Percentiles rank a stretch among this genome's conserved stretches.
phyloP scores from a whole-genome alignment of 202 grass and related monocot genomes.

The Carex sylvatica region DNA sequence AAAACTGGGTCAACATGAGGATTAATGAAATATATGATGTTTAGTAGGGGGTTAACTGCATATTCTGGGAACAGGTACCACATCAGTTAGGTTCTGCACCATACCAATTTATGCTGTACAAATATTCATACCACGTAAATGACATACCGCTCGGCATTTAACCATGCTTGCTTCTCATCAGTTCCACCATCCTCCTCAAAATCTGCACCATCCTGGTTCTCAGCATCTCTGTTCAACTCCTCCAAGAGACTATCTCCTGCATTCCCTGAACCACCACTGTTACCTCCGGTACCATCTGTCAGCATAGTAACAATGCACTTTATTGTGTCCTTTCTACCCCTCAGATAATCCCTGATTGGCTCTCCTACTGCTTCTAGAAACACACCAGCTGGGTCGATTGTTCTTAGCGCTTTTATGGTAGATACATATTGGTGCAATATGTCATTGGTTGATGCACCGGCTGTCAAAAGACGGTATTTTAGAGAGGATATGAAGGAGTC shows the following conservation, averaged over 20 bases:
- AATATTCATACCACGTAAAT: slow-evolving; percentile 23
- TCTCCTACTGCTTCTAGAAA: slow-evolving; percentile 98
- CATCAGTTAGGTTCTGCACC: neutral
- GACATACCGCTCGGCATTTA: slow-evolving; percentile 80
- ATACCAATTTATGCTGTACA: neutral
- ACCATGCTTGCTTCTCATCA: slow-evolving; percentile 95
- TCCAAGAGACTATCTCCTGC: slow-evolving; percentile 76
- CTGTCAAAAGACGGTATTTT: slow-evolving; percentile 85
- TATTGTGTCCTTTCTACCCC: slow-evolving; percentile 94
- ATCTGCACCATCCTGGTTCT: slow-evolving; percentile 75
- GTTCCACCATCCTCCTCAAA: slow-evolving; percentile 77
- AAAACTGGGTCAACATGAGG: neutral
- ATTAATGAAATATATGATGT: slow-evolving; percentile 10
- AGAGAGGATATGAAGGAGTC: slow-evolving; percentile 96
- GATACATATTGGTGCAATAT: slow-evolving; percentile 99
- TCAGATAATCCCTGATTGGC: slow-evolving; percentile 99
- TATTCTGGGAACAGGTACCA: neutral
- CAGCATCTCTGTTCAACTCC: slow-evolving; percentile 90
- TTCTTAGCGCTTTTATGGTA: slow-evolving; percentile 85
- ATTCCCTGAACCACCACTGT: slow-evolving; percentile 59
- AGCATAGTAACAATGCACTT: slow-evolving; percentile 99
- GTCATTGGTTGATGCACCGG: slow-evolving; percentile 96
- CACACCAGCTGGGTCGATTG: slow-evolving; percentile 91
- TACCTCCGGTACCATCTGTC: slow-evolving; percentile 62
- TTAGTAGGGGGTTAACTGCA: neutral